Evolutionary conservation across 257 asterid genomes (phyloP), one percentile per base, ranked within the genome.

Genomic region (Leonotis leonurus): DNA sequence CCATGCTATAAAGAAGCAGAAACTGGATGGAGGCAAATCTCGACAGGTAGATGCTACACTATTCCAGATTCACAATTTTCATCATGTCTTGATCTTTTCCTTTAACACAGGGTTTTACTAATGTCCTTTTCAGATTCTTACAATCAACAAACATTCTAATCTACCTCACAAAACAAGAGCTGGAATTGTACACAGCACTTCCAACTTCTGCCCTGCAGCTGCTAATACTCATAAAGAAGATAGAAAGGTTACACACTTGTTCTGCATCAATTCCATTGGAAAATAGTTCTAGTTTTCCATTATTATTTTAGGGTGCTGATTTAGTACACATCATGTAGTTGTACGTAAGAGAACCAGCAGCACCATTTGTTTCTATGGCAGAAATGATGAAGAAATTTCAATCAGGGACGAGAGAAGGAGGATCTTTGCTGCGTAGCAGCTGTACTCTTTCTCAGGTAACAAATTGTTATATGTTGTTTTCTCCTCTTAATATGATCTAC

Each of bases 1-100:
- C 73, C 99, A 66, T 73, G 96, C 99, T 36, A 81, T 89, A 37
- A 92, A 92, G 84, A 81, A 82, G 83, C 99, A 92, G 73, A 92
- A 89, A 64, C 82, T 92, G 61, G 97, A 83, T 3, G 97, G 81
- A 53, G 99, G 96, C 56, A 85, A 87, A 77, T 68, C 94, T 7
- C 68, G 88, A 69, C 95, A 81, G 99, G 97, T 89, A 49, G 39
- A 35, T 58, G 29, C 6, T 22, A 16, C 54, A 36, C 6, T 22
- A 16, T 12, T 57, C 45, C 32, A 18, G 20, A 6, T 52, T 29
- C 18, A 22, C 36, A 20, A 11, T 41, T 21, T 70, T 21, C 14
- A 54, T 62, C 43, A 35, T 33, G 55, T 60, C 30, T 43, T 32
- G 29, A 27, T 12, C 1, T 39, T 24, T 26, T 11, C 12, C 16